A percentile compares a stretch with the other conserved stretches of the same genome.
Evolutionary conservation across 257 asterid genomes (phyloP).

Genomic region (Salvia miltiorrhiza): DNA sequence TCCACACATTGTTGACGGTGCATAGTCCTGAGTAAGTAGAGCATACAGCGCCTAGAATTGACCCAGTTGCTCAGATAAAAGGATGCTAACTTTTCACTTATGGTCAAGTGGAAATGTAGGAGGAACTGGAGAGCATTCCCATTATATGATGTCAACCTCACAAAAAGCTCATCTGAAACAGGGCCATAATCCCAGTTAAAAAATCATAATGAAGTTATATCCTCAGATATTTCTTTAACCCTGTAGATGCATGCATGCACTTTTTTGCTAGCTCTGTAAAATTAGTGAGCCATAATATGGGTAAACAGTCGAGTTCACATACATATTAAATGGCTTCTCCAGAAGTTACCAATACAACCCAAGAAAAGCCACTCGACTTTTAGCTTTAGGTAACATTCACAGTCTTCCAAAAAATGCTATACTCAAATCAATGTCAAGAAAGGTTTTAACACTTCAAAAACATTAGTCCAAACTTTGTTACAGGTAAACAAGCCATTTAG

Average conservation of each 20-base stretch:
- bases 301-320: background rate
- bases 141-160: background rate
- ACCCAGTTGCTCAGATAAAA: background rate
- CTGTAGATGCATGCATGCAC: background rate
- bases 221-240: background rate
- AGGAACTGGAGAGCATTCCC: background rate
- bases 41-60: background rate
- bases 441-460: conserved; percentile 1
- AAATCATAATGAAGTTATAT: background rate
- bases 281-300: background rate
- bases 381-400: conserved; percentile 17
- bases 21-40: background rate
- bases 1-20: background rate
- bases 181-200: background rate
- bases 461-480: conserved; percentile 4
- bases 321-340: background rate
- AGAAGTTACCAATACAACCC: background rate
- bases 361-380: background rate
- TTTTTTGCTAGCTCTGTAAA: background rate
- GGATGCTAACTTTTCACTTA: background rate
- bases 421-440: conserved; percentile 12
- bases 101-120: background rate
- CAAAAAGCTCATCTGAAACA: conserved; percentile 2
- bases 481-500: conserved; percentile 4
- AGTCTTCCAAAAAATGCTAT: conserved; percentile 17